Percentiles rank a stretch among this genome's conserved stretches.
Conservation (phyloP, 176 grass and related monocot species). For the Avena atlantica region DNA sequence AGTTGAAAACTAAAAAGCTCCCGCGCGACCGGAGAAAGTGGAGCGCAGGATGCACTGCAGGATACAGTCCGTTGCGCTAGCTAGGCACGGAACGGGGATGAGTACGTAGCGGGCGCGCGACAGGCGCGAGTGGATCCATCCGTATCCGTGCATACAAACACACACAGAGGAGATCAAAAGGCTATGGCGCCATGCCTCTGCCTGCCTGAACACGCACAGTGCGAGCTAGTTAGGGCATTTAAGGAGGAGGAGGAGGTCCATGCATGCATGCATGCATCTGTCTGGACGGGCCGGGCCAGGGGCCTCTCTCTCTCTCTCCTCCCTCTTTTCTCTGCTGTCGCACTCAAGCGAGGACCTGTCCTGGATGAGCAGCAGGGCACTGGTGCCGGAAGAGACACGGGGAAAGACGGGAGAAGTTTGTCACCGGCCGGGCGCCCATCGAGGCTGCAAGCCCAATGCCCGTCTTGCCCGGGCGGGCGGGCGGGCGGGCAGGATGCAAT, state of each 20-base stretch:
- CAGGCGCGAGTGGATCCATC: too few species aligned
- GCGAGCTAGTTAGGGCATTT: conserved; percentile 34
- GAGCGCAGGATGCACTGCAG: too few species aligned
- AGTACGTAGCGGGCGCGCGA: too few species aligned
- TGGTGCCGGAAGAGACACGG: conserved; percentile 48
- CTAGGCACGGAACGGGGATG: too few species aligned
- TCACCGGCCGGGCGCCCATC: neutral
- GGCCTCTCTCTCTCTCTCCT: neutral
- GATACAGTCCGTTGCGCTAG: too few species aligned
- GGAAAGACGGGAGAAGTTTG: conserved; percentile 37
- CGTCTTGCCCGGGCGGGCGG: neutral
- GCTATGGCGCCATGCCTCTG: too few species aligned
- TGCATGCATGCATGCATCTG: neutral
- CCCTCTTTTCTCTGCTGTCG: conserved; percentile 49
- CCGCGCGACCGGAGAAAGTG: too few species aligned
- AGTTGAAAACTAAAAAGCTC: too few species aligned
- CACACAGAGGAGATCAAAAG: too few species aligned
- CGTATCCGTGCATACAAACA: too few species aligned
- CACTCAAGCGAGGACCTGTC: conserved; percentile 56
- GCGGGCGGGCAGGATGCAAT: conserved; percentile 19
- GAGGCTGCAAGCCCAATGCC: conserved; percentile 21
- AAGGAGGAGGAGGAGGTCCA: neutral
- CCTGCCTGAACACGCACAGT: neutral
- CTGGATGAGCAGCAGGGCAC: conserved; percentile 39
- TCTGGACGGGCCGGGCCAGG: neutral